Evolutionary conservation across 768 basidiomycete genomes (phyloP).

Genomic region (Termitomyces sp.): DNA sequence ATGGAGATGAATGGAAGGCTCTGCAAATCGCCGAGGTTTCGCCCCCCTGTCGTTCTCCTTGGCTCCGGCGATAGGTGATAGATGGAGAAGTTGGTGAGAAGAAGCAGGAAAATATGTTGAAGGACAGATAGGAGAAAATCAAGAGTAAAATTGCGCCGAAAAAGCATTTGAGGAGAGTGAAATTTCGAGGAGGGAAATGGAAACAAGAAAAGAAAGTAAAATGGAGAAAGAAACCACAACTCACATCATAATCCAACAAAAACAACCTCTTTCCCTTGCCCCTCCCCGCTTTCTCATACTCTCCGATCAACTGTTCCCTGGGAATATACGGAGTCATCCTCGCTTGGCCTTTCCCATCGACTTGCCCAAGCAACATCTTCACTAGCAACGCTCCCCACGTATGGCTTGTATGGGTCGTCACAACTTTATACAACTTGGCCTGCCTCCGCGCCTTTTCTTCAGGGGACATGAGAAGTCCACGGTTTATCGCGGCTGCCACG

Average conservation of each 20-base stretch:
- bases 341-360: slow-evolving; percentile 75
- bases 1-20: background rate
- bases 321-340: slow-evolving; percentile 85
- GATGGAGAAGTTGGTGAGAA: background rate
- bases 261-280: slow-evolving; percentile 83
- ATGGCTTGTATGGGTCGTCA: slow-evolving; percentile 89
- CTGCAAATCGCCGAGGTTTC: slow-evolving; percentile 6
- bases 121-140: background rate
- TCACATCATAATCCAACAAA: slow-evolving; percentile 93
- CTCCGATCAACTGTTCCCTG: slow-evolving; percentile 47
- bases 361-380: slow-evolving; percentile 82
- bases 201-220: too few relatives aligned
- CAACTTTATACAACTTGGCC: slow-evolving; percentile 71
- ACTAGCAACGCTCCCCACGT: slow-evolving; percentile 91
- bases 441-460: slow-evolving; percentile 77
- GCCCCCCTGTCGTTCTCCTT: background rate
- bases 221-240: slow-evolving; percentile 24
- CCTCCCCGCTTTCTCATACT: slow-evolving; percentile 71
- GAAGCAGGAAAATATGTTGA: background rate
- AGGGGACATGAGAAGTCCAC: slow-evolving; percentile 78
- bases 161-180: too few relatives aligned
- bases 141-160: background rate
- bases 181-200: background rate
- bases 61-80: background rate
- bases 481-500: slow-evolving; percentile 87